Evolutionary conservation across 768 basidiomycete genomes (phyloP), one percentile per base, ranked within the genome.

Genomic region (Hemileccinum impolitum): DNA sequence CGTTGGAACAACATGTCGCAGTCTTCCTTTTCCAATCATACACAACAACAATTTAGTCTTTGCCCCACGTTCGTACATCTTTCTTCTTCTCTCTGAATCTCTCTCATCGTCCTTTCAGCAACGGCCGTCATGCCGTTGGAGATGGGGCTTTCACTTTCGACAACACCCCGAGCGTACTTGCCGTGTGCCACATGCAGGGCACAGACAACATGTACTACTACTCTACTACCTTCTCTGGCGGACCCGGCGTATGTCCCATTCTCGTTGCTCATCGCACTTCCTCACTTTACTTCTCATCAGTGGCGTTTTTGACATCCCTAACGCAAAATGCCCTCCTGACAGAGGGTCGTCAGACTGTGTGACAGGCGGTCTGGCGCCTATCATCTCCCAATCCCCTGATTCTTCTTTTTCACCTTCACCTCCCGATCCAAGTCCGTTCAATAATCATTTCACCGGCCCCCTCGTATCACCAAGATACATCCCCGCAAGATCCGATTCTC

Each of bases 301-400:
- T 93, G 90, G 90, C 85, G 90, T 74, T 90, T 93, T 93, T 93
- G 90, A 93, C 90, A 77, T 75, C 78, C 88, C 90, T 59, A 84
- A 79, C 63, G 72, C 72, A 57, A 93, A 93, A 93, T 93, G 90
- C 90, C 90, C 90, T 89, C 90, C 89, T 61, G 85, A 89, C 67
- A 66, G 90, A 87, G 90, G 90, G 90, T 93, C 90, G 89, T 84
- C 82, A 77, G 82, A 80, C 79, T 85, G 88, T 81, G 90, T 93
- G 90, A 93, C 86, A 93, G 90, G 80, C 87, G 79, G 83, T 75
- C 79, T 80, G 84, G 80, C 88, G 90, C 74, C 76, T 65, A 71
- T 68, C 53, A 70, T 75, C 61, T 74, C 79, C 64, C 69, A 72
- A 69, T 68, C 73, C 58, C 70, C 74, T 50, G 55, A 60, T 53